Percentiles rank a stretch among this genome's conserved stretches.
Evolutionary conservation across 2,329 filamentous ascomycete species (phyloP).

Genomic region (Microcyclospora tardicrescens): DNA sequence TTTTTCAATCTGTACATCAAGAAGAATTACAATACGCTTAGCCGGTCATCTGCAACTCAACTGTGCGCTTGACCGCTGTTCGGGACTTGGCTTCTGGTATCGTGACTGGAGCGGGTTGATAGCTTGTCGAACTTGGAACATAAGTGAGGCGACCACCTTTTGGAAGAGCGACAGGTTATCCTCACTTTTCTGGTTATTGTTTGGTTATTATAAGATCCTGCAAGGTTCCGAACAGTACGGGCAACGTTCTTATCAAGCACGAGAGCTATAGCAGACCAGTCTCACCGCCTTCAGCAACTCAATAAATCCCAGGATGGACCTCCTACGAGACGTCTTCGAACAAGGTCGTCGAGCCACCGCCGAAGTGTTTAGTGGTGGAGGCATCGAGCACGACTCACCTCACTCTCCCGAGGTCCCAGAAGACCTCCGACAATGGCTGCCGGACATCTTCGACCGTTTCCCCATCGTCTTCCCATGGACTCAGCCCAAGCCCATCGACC

Average conservation of each 20-base stretch:
- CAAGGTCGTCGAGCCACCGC: constrained; percentile 17
- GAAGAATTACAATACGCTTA: no score
- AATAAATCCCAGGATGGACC: constrained; percentile 10
- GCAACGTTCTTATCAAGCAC: neutral
- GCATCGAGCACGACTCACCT: constrained; percentile 17
- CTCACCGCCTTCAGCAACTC: constrained; percentile 1
- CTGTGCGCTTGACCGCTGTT: no score
- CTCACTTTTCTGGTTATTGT: no score
- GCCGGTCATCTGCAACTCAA: no score
- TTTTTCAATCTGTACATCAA: no score
- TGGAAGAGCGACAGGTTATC: no score
- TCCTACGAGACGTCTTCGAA: constrained; percentile 15
- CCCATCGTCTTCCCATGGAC: constrained; percentile 42
- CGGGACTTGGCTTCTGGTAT: no score
- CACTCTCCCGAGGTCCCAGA: constrained; percentile 21
- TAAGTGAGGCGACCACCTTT: no score
- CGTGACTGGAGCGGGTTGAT: no score
- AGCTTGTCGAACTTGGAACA: no score
- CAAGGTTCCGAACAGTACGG: no score
- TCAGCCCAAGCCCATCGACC: constrained; percentile 34
- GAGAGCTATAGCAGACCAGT: neutral
- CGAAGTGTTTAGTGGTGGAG: constrained; percentile 13
- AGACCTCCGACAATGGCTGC: constrained; percentile 19
- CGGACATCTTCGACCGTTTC: constrained; percentile 24
- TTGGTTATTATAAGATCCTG: no score